phyloP scores from a whole-genome alignment of 1,284 basidiomycete species.

The Apiotrichum domesticum region DNA sequence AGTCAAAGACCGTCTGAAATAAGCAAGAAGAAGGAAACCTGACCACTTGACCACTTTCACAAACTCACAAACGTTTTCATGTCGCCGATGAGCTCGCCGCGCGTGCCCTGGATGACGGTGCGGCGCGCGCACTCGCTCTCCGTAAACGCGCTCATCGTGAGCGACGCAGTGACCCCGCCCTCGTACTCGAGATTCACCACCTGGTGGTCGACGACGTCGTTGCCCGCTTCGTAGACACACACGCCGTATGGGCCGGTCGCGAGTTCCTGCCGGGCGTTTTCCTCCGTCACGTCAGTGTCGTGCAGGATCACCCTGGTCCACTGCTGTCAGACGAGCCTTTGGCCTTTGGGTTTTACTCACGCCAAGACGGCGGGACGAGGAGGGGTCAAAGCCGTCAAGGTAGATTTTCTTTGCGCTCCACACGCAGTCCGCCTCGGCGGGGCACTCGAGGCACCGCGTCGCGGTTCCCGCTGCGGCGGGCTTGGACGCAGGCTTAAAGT shows the following conservation, averaged over 20 bases:
- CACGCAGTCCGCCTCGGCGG: constrained; percentile 62
- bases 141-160: constrained; percentile 60
- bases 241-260: constrained; percentile 64
- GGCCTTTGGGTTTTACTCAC: background rate
- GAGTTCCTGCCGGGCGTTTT: constrained; percentile 63
- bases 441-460: constrained; percentile 66
- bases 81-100: constrained; percentile 76
- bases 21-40: background rate
- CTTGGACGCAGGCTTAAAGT: constrained; percentile 68
- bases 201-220: constrained; percentile 77
- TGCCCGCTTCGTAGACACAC: constrained; percentile 74
- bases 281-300: constrained; percentile 63
- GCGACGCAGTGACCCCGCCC: constrained; percentile 65
- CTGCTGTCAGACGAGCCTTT: background rate
- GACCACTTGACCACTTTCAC: no score
- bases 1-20: constrained; percentile 60
- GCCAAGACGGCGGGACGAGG: background rate
- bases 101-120: constrained; percentile 69
- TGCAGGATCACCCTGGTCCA: constrained; percentile 55
- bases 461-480: constrained; percentile 61
- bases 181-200: constrained; percentile 77
- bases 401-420: constrained; percentile 71
- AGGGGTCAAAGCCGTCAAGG: constrained; percentile 10
- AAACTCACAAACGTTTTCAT: constrained; percentile 58
- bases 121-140: constrained; percentile 63